Conservation (phyloP, 2,329 filamentous ascomycete genomes). For the Claviceps sp. region DNA sequence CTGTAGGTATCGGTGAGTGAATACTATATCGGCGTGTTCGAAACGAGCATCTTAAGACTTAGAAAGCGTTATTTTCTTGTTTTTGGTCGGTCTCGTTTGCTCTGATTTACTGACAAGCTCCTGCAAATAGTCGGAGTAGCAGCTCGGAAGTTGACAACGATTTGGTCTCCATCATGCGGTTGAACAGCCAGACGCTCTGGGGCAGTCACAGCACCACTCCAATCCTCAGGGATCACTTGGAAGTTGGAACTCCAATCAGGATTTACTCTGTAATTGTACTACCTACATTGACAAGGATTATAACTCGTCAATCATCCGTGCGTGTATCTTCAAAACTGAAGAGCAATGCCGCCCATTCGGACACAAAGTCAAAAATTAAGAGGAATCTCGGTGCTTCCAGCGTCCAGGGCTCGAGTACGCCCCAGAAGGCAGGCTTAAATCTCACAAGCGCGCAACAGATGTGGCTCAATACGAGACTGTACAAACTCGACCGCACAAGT, state of each 20-base stretch:
- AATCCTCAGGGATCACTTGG: background rate
- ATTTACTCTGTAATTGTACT: background rate
- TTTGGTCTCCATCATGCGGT: slow-evolving; percentile 1
- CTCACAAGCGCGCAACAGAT: no score
- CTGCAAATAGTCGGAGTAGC: slow-evolving; percentile 3
- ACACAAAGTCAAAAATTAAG: no score
- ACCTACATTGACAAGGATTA: no score
- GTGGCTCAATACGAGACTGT: no score
- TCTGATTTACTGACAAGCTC: slow-evolving; percentile 2
- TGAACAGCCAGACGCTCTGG: slow-evolving; percentile 4
- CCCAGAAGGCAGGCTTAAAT: no score
- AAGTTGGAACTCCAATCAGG: background rate
- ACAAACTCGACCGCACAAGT: no score
- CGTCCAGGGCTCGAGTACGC: no score
- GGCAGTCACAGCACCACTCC: slow-evolving; percentile 1
- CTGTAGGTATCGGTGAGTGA: no score
- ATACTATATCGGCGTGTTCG: background rate
- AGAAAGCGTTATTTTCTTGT: slow-evolving; percentile 2
- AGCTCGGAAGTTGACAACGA: slow-evolving; percentile 1
- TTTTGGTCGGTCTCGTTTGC: background rate
- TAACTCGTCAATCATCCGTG: no score
- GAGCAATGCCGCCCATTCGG: no score
- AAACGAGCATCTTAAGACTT: slow-evolving; percentile 6
- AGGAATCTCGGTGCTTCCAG: no score
- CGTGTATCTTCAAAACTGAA: no score